phyloP scores from a whole-genome alignment of 139 green algal species.

The Micractinium conductrix region DNA sequence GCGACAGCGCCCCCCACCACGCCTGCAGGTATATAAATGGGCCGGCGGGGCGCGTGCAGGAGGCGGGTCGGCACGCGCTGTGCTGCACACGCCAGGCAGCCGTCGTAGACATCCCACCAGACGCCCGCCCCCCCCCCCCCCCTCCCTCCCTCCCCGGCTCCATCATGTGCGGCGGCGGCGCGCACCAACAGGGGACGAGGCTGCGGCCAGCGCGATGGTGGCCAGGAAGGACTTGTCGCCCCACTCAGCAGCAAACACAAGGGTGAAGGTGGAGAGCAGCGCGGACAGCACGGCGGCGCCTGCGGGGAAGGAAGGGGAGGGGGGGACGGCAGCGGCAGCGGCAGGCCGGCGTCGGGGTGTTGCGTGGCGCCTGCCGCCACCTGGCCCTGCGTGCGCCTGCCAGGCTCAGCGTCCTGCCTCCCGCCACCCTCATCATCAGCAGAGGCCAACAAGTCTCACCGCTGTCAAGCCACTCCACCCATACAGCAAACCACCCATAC shows the following conservation, averaged over 20 bases:
- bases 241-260: slow-evolving; percentile 99
- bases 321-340: background rate
- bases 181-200: slow-evolving; percentile 65
- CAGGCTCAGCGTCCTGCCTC: background rate
- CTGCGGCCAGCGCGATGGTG: slow-evolving; percentile 95
- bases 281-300: slow-evolving; percentile 44
- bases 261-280: slow-evolving; percentile 87
- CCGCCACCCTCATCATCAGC: background rate
- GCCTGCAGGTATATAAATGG: slow-evolving; percentile 51
- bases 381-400: background rate
- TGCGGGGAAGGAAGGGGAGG: background rate
- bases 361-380: background rate
- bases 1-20: slow-evolving; percentile 82
- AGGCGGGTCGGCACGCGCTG: no score
- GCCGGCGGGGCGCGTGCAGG: no score
- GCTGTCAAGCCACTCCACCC: slow-evolving; percentile 52
- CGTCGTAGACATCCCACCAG: no score
- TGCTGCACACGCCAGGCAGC: no score
- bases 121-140: no score
- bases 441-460: slow-evolving; percentile 25
- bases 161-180: background rate
- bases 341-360: background rate
- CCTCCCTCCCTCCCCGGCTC: no score
- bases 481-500: no score
- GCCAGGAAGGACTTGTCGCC: slow-evolving; percentile 99